These are phyloP conservation scores for Aeschynomene evenia DNA, from an alignment of 306 rosid species.

Conservation along the genomic window DNA sequence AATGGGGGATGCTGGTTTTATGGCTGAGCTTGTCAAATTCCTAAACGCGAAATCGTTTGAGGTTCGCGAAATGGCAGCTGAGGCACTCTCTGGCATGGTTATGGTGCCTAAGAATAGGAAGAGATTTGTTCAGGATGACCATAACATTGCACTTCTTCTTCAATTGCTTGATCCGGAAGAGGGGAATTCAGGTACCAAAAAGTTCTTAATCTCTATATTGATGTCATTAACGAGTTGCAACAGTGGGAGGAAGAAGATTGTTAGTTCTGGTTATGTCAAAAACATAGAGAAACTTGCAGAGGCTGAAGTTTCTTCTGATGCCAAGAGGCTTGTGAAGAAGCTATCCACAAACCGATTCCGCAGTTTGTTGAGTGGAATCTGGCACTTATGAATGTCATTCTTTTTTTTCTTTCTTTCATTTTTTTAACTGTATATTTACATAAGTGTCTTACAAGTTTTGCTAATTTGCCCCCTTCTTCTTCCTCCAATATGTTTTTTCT, in stretches of 20 bases:
- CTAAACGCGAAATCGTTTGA: conserved; percentile 74
- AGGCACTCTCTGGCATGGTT: conserved; percentile 71
- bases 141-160: conserved; percentile 62
- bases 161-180: conserved; percentile 68
- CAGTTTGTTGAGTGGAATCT: conserved; percentile 70
- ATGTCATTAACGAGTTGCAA: conserved; percentile 72
- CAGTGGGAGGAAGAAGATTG: conserved; percentile 78
- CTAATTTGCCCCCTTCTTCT: conserved; percentile 29
- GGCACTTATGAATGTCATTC: conserved; percentile 71
- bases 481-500: conserved; percentile 22
- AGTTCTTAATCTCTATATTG: conserved; percentile 63
- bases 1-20: conserved; percentile 74
- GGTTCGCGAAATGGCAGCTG: conserved; percentile 83
- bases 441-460: conserved; percentile 44
- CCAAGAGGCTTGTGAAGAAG: conserved; percentile 79
- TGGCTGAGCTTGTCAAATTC: conserved; percentile 77
- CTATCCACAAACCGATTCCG: conserved; percentile 73
- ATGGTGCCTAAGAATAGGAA: conserved; percentile 67
- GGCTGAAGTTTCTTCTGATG: conserved; percentile 72
- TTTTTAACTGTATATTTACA: conserved; percentile 62
- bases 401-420: neutral
- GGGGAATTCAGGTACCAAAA: conserved; percentile 65
- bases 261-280: conserved; percentile 67
- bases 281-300: conserved; percentile 84
- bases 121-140: conserved; percentile 75